Conservation (phyloP, 108 stramenopile species). For the Nitzschia putrida region DNA sequence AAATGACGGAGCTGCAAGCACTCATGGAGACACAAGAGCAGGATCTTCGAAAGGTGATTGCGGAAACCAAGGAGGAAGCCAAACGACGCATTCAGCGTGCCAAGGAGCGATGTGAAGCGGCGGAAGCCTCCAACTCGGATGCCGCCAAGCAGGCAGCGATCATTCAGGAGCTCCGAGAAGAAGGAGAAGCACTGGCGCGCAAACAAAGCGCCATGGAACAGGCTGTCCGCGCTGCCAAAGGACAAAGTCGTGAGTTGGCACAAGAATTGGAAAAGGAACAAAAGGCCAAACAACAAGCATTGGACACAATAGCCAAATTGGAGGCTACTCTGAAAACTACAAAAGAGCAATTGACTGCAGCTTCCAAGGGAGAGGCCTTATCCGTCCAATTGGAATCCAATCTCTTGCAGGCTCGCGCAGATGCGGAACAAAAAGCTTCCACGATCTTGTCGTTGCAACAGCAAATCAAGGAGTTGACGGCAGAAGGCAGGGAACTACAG, state of each 20-base stretch:
- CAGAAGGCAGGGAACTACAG: conserved; percentile 55
- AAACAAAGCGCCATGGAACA: conserved; percentile 82
- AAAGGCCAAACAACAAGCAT: neutral
- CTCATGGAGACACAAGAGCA: conserved; percentile 59
- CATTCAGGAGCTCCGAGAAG: conserved; percentile 63
- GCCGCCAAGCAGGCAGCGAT: conserved; percentile 53
- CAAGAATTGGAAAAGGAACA: conserved; percentile 56
- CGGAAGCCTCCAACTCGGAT: conserved; percentile 44
- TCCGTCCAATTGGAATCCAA: conserved; percentile 70
- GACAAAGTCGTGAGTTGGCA: conserved; percentile 57
- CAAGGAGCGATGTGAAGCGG: conserved; percentile 74
- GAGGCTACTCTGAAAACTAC: conserved; percentile 59
- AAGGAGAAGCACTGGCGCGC: conserved; percentile 70
- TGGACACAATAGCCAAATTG: conserved; percentile 27
- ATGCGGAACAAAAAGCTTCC: conserved; percentile 58
- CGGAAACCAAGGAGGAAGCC: conserved; percentile 82
- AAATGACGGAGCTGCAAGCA: conserved; percentile 53
- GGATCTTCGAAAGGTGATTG: conserved; percentile 46
- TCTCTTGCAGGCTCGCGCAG: conserved; percentile 52
- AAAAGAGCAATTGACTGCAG: conserved; percentile 56
- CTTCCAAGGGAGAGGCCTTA: conserved; percentile 68
- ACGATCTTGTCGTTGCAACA: conserved; percentile 67
- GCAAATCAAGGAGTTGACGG: conserved; percentile 64
- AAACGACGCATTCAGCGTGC: conserved; percentile 65
- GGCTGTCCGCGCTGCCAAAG: conserved; percentile 64